Evolutionary conservation across 2,329 filamentous ascomycete genomes (phyloP).

Genomic region (Xylaria sp.): DNA sequence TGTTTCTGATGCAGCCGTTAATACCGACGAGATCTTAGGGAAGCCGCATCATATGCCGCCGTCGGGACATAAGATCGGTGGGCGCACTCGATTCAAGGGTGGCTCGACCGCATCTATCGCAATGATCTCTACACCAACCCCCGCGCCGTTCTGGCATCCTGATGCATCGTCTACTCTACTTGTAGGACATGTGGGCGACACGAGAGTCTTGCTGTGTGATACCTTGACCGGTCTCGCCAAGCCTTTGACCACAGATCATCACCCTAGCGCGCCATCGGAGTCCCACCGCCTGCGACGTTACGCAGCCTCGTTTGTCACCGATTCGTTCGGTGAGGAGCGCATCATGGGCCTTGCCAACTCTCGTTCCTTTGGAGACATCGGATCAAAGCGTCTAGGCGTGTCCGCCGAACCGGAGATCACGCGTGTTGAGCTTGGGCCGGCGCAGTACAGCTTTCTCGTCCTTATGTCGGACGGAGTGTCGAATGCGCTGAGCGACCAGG

Average conservation of each 20-base stretch:
- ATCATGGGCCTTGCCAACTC: slow-evolving; percentile 92
- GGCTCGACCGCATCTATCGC: slow-evolving; percentile 88
- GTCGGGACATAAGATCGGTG: slow-evolving; percentile 62
- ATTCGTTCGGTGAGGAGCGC: slow-evolving; percentile 95
- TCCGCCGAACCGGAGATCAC: slow-evolving; percentile 88
- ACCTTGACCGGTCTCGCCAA: slow-evolving; percentile 75
- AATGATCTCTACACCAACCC: slow-evolving; percentile 85
- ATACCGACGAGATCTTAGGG: slow-evolving; percentile 78
- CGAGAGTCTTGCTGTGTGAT: slow-evolving; percentile 81
- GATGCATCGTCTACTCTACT: slow-evolving; percentile 76
- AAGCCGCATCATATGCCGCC: slow-evolving; percentile 48
- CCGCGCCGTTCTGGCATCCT: slow-evolving; percentile 93
- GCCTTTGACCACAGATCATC: slow-evolving; percentile 84
- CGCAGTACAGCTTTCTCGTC: slow-evolving; percentile 84
- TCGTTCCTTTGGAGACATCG: slow-evolving; percentile 88
- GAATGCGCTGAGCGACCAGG: slow-evolving; percentile 81
- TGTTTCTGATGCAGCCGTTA: slow-evolving; percentile 70
- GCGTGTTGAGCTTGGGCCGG: slow-evolving; percentile 71
- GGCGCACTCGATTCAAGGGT: slow-evolving; percentile 75
- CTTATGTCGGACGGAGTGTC: slow-evolving; percentile 86
- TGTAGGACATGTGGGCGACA: slow-evolving; percentile 90
- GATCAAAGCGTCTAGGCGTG: slow-evolving; percentile 85
- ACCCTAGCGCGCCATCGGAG: slow-evolving; percentile 82
- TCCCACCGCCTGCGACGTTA: slow-evolving; percentile 78
- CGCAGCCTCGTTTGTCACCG: slow-evolving; percentile 78